Conservation (phyloP, 305 asterid genomes). For the Fraxinus latifolia region DNA sequence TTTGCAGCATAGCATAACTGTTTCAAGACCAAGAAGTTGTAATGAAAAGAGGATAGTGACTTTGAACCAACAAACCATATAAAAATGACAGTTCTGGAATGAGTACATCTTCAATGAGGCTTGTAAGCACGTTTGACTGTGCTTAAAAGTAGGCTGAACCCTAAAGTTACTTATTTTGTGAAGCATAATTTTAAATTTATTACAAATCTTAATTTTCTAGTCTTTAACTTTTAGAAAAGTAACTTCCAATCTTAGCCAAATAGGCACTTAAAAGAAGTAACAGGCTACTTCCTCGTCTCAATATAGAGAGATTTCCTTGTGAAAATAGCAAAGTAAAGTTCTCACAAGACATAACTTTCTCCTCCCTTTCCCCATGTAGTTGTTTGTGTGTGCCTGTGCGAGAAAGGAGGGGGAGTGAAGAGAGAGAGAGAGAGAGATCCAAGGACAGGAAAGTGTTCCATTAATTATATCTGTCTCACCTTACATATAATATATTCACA, state of each 20-base stretch:
- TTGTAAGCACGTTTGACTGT: background rate
- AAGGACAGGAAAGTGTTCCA: background rate
- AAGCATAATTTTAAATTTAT: background rate
- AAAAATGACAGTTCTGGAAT: background rate
- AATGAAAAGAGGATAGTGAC: background rate
- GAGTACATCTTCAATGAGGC: background rate
- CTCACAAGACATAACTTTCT: background rate
- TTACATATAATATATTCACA: background rate
- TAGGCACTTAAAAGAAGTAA: background rate
- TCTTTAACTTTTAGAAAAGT: background rate
- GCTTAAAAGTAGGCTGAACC: background rate
- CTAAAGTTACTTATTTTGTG: background rate
- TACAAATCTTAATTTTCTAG: background rate
- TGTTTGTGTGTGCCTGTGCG: background rate
- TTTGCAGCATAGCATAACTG: conserved; percentile 93
- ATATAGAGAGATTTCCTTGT: background rate
- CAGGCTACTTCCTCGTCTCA: background rate
- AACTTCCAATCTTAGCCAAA: background rate
- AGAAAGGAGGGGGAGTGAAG: background rate
- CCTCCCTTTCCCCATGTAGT: background rate
- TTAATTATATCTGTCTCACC: background rate
- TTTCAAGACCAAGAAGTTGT: conserved; percentile 14
- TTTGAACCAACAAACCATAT: background rate
- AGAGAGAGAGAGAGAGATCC: background rate
- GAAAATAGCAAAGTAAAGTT: background rate